Percentiles rank a stretch among this genome's conserved stretches.
Conservation (phyloP, 768 basidiomycete species). For the Pisolithus sp. region DNA sequence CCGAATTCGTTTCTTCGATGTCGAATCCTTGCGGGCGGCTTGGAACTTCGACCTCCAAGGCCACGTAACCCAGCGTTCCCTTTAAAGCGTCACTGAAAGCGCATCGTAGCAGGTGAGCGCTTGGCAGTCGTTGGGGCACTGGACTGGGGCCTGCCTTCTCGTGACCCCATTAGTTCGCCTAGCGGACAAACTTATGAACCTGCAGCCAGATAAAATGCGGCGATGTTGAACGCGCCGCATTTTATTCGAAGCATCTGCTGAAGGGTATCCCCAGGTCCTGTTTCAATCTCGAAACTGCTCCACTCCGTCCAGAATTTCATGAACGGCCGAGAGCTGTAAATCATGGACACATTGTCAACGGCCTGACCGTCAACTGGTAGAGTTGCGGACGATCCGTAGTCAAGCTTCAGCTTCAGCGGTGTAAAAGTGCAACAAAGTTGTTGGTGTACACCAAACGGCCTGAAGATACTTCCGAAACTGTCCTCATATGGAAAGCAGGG, state of each 20-base stretch:
- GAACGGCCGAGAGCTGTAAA: slow-evolving; percentile 92
- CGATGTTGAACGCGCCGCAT: slow-evolving; percentile 94
- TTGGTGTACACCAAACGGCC: slow-evolving; percentile 79
- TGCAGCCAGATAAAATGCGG: slow-evolving; percentile 87
- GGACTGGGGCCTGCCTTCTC: slow-evolving; percentile 38
- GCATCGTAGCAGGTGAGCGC: slow-evolving; percentile 22
- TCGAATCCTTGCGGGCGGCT: too few species aligned
- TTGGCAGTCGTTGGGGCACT: slow-evolving; percentile 73
- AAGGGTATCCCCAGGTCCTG: slow-evolving; percentile 97
- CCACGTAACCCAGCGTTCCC: neutral
- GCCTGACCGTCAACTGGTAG: slow-evolving; percentile 95
- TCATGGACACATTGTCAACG: slow-evolving; percentile 62
- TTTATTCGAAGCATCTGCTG: slow-evolving; percentile 92
- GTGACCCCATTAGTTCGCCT: slow-evolving; percentile 46
- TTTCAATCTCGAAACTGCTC: slow-evolving; percentile 98
- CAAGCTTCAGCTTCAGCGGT: slow-evolving; percentile 96
- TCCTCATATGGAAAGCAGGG: neutral
- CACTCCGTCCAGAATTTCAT: slow-evolving; percentile 96
- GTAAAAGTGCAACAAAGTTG: slow-evolving; percentile 34
- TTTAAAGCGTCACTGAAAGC: neutral
- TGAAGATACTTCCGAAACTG: too few species aligned
- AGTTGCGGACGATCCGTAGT: slow-evolving; percentile 94
- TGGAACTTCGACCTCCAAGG: neutral
- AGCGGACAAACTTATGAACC: slow-evolving; percentile 77
- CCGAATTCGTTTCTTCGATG: too few species aligned